phyloP scores from a whole-genome alignment of 768 basidiomycete species.

The Lactifluus rugatus region DNA sequence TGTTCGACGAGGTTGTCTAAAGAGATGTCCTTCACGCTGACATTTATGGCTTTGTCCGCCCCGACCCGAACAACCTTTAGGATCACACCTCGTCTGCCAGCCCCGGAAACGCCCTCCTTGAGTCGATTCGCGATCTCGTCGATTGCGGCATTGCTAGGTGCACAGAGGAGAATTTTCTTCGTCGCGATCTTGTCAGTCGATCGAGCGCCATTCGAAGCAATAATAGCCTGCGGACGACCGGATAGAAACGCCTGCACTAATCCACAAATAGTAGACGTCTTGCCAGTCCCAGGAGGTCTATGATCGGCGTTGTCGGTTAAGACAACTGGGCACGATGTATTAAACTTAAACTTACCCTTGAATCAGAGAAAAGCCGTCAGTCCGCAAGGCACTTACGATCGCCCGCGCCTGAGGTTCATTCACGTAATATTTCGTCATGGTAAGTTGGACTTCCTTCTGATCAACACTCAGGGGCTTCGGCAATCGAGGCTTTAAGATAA shows the following conservation, averaged over 20 bases:
- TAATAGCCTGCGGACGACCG: slow-evolving; percentile 36
- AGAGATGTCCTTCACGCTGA: slow-evolving; percentile 74
- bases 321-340: background rate
- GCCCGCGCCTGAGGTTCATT: slow-evolving; percentile 95
- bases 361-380: slow-evolving; percentile 77
- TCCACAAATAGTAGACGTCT: slow-evolving; percentile 95
- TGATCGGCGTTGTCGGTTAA: background rate
- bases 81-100: slow-evolving; percentile 41
- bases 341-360: slow-evolving; percentile 71
- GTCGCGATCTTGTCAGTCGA: slow-evolving; percentile 37
- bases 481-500: slow-evolving; percentile 61
- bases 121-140: slow-evolving; percentile 90
- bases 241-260: slow-evolving; percentile 79
- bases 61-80: slow-evolving; percentile 91
- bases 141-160: slow-evolving; percentile 96
- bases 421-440: slow-evolving; percentile 62
- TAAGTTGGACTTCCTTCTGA: slow-evolving; percentile 42
- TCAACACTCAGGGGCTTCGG: slow-evolving; percentile 38
- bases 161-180: slow-evolving; percentile 82
- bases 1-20: slow-evolving; percentile 81
- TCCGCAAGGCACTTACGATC: slow-evolving; percentile 62
- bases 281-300: slow-evolving; percentile 96
- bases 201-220: slow-evolving; percentile 33
- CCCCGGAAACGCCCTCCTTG: slow-evolving; percentile 61
- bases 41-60: slow-evolving; percentile 59